A percentile compares a stretch with the other conserved stretches of the same genome.
These are phyloP conservation scores for Apiotrichum gamsii DNA, from an alignment of 1,284 basidiomycete genomes.

Conservation along the genomic window DNA sequence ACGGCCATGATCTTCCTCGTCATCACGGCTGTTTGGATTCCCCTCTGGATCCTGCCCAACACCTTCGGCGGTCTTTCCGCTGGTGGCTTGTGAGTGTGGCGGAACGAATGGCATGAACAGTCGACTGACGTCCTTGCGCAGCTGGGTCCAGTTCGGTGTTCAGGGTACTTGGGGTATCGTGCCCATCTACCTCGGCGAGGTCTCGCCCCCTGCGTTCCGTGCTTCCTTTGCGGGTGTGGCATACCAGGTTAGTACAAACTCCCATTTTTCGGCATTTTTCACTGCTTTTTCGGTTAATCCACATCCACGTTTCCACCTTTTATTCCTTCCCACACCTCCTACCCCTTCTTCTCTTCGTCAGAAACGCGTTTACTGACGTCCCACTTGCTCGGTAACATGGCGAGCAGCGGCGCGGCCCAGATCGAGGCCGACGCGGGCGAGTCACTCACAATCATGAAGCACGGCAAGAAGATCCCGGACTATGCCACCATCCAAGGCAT, in stretches of 20 bases:
- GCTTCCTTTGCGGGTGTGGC: constrained; percentile 88
- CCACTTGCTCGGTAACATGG: constrained; percentile 60
- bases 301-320: too few species aligned
- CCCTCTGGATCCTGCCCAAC: constrained; percentile 76
- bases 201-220: constrained; percentile 76
- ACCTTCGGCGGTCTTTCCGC: constrained; percentile 38
- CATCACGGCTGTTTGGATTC: constrained; percentile 49
- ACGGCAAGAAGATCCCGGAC: constrained; percentile 51
- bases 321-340: background rate
- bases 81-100: constrained; percentile 32
- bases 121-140: background rate
- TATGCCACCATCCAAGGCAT: constrained; percentile 84
- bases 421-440: constrained; percentile 72
- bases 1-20: constrained; percentile 50
- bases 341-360: too few species aligned
- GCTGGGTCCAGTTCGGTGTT: constrained; percentile 74
- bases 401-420: constrained; percentile 78
- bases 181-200: constrained; percentile 63
- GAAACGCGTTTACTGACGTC: too few species aligned
- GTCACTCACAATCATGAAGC: constrained; percentile 45
- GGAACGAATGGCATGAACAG: too few species aligned
- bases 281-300: too few species aligned
- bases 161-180: constrained; percentile 58
- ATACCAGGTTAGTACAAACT: constrained; percentile 60
- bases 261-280: too few species aligned